Evolutionary conservation across 768 basidiomycete genomes (phyloP), one percentile per base, ranked within the genome.

Genomic region (Tephrocybe rancida): DNA sequence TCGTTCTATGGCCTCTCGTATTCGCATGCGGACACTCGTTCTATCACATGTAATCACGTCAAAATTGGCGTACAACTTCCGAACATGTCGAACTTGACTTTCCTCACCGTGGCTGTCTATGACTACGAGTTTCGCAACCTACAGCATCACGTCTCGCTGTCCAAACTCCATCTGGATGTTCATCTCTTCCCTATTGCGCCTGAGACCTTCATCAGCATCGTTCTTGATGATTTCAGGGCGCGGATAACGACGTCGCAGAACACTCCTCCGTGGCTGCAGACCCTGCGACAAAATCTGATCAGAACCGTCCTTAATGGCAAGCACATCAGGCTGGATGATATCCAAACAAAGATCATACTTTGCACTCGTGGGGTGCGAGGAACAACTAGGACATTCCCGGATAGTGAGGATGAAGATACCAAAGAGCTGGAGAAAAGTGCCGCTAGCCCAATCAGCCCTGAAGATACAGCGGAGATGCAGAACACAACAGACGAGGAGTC

Each of bases 151-250:
- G 57, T 65, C 21, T 59, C 67, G 1, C 11, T 52, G 18, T 35
- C 55, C 14, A 55, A 56, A 16, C 16, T 71, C 9, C 46, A 64
- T 18, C 53, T 64, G 21, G 62, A 64, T 18, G 44, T 75, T 25
- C 74, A 71, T 66, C 55, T 79, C 50, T 72, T 76, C 58, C 78
- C 78, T 5, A 58, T 67, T 7, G 57, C 70, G 44, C 72, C 73
- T 50, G 56, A 71, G 18, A 65, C 70, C 50, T 72, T 73, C 10
- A 66, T 70, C 5, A 72, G 67, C 29, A 64, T 67, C 21, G 61
- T 64, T 11, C 53, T 82, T 18, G 61, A 73, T 24, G 73, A 70
- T 13, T 74, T 76, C 54, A 58, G 68, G 16, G 61, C 74, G 24
- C 67, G 64, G 16, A 65, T 79, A 5, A 57, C 54, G 53, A 56